phyloP scores from a whole-genome alignment of 495 filamentous ascomycete species.

The Hyaloscypha finlandica region DNA sequence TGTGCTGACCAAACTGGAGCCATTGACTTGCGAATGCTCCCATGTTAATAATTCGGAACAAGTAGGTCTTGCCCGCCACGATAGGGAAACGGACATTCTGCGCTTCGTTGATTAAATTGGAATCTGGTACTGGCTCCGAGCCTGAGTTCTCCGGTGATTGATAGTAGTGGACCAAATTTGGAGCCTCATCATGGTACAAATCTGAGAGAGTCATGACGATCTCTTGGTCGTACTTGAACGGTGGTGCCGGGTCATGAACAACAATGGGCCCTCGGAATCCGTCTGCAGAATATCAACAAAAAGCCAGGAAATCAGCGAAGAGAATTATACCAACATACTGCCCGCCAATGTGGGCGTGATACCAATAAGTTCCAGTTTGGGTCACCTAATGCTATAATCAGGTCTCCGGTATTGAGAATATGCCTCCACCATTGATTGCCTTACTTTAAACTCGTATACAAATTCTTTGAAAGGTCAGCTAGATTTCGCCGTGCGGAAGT shows the following conservation, averaged over 20 bases:
- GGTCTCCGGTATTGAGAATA: too few species aligned
- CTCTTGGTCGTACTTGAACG: conserved; percentile 65
- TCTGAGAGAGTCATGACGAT: conserved; percentile 62
- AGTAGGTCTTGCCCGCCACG: conserved; percentile 71
- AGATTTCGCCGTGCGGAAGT: too few species aligned
- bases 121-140: conserved; percentile 61
- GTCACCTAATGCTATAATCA: background rate
- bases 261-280: conserved; percentile 66
- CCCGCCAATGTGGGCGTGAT: conserved; percentile 13
- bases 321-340: conserved; percentile 3
- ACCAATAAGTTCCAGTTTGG: conserved; percentile 22
- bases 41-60: conserved; percentile 69
- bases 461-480: too few species aligned
- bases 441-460: too few species aligned
- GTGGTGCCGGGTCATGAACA: conserved; percentile 59
- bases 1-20: conserved; percentile 72
- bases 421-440: too few species aligned
- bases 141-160: conserved; percentile 47
- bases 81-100: conserved; percentile 55
- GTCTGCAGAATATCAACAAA: background rate
- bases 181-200: conserved; percentile 53
- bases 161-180: conserved; percentile 56
- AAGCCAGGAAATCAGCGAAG: too few species aligned
- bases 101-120: conserved; percentile 69
- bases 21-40: conserved; percentile 65